Evolutionary conservation across 2,329 filamentous ascomycete species (phyloP).

Genomic region (Raffaelea ambrosiae): DNA sequence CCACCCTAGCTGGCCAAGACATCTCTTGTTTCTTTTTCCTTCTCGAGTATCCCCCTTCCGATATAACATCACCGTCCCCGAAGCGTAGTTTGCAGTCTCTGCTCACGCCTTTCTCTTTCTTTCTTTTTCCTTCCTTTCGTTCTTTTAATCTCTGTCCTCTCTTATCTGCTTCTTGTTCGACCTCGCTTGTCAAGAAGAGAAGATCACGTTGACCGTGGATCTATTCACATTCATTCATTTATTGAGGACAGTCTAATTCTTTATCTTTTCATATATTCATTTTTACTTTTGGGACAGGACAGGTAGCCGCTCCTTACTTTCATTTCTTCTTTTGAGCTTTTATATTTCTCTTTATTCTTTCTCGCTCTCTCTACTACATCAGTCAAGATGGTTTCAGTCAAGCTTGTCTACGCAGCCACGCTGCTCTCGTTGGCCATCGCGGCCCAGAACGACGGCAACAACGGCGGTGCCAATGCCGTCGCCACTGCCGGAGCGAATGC

Average conservation of each 20-base stretch:
- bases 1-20: conserved; percentile 6
- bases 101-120: conserved; percentile 6
- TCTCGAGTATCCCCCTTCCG: conserved; percentile 1
- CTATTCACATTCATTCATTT: conserved; percentile 14
- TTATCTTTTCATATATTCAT: no score
- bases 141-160: conserved; percentile 8
- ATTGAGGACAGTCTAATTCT: conserved; percentile 4
- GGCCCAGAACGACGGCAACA: conserved; percentile 13
- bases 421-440: conserved; percentile 18
- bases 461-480: conserved; percentile 3
- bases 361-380: background rate
- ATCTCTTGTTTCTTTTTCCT: conserved; percentile 6
- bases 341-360: conserved; percentile 7
- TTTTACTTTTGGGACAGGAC: conserved; percentile 1
- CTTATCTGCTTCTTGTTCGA: conserved; percentile 12
- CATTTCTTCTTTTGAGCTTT: background rate
- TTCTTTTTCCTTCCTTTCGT: conserved; percentile 9
- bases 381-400: conserved; percentile 19
- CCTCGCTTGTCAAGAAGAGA: conserved; percentile 19
- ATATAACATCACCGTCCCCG: conserved; percentile 11
- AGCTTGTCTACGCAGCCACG: conserved; percentile 18
- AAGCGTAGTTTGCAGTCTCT: conserved; percentile 5
- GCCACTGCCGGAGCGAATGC: background rate
- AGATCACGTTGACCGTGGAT: conserved; percentile 25
- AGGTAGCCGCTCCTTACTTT: conserved; percentile 9